These are phyloP conservation scores for Codiaeum variegatum DNA, from an alignment of 441 rosid species.

Conservation along the genomic window DNA sequence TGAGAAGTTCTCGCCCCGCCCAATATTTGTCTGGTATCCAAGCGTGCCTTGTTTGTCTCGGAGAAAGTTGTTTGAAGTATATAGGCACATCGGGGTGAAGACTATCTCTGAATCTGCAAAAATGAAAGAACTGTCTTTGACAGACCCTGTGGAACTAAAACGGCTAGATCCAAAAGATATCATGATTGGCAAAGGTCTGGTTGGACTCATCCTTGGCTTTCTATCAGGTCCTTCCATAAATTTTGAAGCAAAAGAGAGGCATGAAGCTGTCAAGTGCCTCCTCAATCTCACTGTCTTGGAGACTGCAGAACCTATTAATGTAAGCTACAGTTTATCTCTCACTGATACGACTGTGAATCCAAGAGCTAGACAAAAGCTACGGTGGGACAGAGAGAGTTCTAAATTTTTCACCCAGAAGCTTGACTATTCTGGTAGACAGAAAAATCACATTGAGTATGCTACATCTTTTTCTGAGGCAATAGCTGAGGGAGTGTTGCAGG, in stretches of 20 bases:
- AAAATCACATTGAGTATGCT: constrained; percentile 46
- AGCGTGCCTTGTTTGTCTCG: constrained; percentile 38
- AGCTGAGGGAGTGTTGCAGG: constrained; percentile 60
- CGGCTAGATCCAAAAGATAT: constrained; percentile 22
- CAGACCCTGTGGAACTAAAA: constrained; percentile 16
- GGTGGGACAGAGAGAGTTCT: constrained; percentile 56
- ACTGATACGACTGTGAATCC: constrained; percentile 33
- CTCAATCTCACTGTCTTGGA: constrained; percentile 35
- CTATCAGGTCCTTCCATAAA: constrained; percentile 42
- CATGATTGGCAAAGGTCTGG: constrained; percentile 33
- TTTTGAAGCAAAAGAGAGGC: constrained; percentile 50
- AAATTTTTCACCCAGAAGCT: constrained; percentile 45
- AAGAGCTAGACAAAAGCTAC: constrained; percentile 34
- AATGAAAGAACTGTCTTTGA: constrained; percentile 33
- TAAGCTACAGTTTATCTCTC: constrained; percentile 36
- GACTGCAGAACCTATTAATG: constrained; percentile 35
- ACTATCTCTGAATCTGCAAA: constrained; percentile 47
- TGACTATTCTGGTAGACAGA: constrained; percentile 30
- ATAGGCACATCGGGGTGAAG: constrained; percentile 53
- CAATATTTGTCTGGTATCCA: constrained; percentile 65
- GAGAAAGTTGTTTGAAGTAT: constrained; percentile 43
- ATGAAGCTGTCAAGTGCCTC: constrained; percentile 39
- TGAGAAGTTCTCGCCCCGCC: constrained; percentile 25
- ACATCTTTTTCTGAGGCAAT: constrained; percentile 46
- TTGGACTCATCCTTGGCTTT: constrained; percentile 54